A percentile compares a stretch with the other conserved stretches of the same genome.
phyloP scores from a whole-genome alignment of 768 basidiomycete genomes.

The Suillus decipiens region DNA sequence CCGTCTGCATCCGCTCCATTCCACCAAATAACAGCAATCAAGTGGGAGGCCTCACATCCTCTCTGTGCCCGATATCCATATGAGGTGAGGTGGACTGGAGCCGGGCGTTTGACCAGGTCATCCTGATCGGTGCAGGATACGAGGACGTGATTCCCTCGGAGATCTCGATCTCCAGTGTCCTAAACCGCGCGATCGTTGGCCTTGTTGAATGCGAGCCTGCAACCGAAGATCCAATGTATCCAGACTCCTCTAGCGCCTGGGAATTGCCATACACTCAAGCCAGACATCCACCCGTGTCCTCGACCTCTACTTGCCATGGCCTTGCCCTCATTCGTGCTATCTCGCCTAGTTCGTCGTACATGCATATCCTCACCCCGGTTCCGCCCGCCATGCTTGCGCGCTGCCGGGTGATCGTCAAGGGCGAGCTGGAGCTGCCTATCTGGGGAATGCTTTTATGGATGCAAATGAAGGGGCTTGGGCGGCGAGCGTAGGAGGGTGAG shows the following conservation, averaged over 20 bases:
- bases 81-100: conserved; percentile 64
- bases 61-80: conserved; percentile 73
- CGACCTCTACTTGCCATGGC: conserved; percentile 66
- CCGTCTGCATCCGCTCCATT: conserved; percentile 26
- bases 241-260: conserved; percentile 1
- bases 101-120: conserved; percentile 59
- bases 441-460: conserved; percentile 77
- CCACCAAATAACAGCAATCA: conserved; percentile 38
- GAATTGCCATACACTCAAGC: conserved; percentile 62
- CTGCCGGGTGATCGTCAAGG: conserved; percentile 67
- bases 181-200: conserved; percentile 82
- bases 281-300: conserved; percentile 53
- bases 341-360: conserved; percentile 33
- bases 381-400: conserved; percentile 47
- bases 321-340: conserved; percentile 72
- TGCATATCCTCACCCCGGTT: conserved; percentile 85
- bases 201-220: conserved; percentile 53
- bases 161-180: conserved; percentile 58
- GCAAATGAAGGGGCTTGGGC: conserved; percentile 54
- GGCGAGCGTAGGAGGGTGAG: conserved; percentile 72
- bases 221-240: conserved; percentile 1
- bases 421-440: conserved; percentile 85
- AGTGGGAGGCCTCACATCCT: conserved; percentile 71
- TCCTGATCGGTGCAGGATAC: conserved; percentile 69
- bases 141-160: conserved; percentile 81